Evolutionary conservation across 495 filamentous ascomycete genomes (phyloP).

Genomic region (Neurospora tetrasperma): DNA sequence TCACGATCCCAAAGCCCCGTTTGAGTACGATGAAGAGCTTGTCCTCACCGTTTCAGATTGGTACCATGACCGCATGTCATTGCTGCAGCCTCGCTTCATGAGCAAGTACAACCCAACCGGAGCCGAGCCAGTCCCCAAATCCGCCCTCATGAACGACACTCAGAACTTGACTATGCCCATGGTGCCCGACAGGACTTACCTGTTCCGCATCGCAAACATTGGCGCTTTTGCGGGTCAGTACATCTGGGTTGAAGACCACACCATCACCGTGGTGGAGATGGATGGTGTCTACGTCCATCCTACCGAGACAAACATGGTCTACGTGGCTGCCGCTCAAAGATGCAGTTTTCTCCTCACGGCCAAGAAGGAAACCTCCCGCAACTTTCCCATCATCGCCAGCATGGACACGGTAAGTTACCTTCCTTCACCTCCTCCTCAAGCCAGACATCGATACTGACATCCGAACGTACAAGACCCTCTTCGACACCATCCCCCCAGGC

Average conservation of each 20-base stretch:
- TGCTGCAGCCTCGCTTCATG: constrained; percentile 46
- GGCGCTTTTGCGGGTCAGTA: constrained; percentile 59
- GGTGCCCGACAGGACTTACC: constrained; percentile 65
- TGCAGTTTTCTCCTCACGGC: constrained; percentile 59
- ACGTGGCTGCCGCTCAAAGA: constrained; percentile 59
- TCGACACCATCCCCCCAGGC: constrained; percentile 52
- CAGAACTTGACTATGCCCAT: constrained; percentile 42
- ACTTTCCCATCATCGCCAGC: constrained; percentile 56
- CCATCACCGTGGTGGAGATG: constrained; percentile 47
- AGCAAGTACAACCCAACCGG: constrained; percentile 48
- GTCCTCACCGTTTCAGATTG: constrained; percentile 59
- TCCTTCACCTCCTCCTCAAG: background rate
- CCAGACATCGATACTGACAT: background rate
- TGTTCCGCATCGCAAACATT: constrained; percentile 65
- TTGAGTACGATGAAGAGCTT: constrained; percentile 56
- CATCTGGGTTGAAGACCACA: constrained; percentile 67
- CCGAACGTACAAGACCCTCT: constrained; percentile 43
- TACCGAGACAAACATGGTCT: constrained; percentile 49
- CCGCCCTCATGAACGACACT: constrained; percentile 61
- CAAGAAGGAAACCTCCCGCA: constrained; percentile 50
- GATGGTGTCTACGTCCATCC: constrained; percentile 50
- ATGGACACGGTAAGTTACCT: constrained; percentile 46
- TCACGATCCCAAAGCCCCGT: constrained; percentile 54
- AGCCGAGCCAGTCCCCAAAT: constrained; percentile 56
- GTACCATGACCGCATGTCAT: constrained; percentile 52